These are phyloP conservation scores for Cystobasidium onofrii DNA, from an alignment of 768 basidiomycete genomes.

Conservation along the genomic window DNA sequence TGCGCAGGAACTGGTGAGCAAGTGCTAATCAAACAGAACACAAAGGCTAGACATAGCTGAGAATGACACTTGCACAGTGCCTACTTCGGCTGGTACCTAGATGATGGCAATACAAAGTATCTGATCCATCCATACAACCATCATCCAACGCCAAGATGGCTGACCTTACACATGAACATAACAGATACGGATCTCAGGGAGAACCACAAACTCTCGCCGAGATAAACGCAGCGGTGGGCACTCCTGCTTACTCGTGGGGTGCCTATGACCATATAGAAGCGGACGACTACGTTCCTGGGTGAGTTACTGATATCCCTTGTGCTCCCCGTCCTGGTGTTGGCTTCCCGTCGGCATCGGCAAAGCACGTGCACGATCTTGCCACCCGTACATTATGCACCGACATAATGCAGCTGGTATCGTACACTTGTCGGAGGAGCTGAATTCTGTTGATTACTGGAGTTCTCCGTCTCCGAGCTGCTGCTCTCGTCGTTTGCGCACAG, in stretches of 20 bases:
- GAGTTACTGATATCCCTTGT: background rate
- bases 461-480: too few species aligned
- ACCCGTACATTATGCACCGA: background rate
- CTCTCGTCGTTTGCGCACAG: too few species aligned
- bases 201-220: conserved; percentile 14
- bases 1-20: conserved; percentile 19
- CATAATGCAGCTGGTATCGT: too few species aligned
- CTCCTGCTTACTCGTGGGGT: conserved; percentile 12
- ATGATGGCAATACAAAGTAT: conserved; percentile 7
- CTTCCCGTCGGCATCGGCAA: background rate
- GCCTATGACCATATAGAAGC: conserved; percentile 27
- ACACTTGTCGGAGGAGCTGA: too few species aligned
- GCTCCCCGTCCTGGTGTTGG: background rate
- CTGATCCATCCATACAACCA: background rate
- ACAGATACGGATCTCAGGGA: conserved; percentile 15
- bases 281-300: background rate
- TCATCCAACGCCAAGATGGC: background rate
- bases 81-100: conserved; percentile 14
- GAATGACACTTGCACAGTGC: conserved; percentile 1
- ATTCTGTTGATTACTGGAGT: too few species aligned
- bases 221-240: conserved; percentile 8
- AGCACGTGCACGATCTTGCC: background rate
- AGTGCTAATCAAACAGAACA: too few species aligned
- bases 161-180: background rate
- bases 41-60: background rate